Evolutionary conservation across 2,329 filamentous ascomycete genomes (phyloP), one percentile per base, ranked within the genome.

Genomic region (Fusarium sp.): DNA sequence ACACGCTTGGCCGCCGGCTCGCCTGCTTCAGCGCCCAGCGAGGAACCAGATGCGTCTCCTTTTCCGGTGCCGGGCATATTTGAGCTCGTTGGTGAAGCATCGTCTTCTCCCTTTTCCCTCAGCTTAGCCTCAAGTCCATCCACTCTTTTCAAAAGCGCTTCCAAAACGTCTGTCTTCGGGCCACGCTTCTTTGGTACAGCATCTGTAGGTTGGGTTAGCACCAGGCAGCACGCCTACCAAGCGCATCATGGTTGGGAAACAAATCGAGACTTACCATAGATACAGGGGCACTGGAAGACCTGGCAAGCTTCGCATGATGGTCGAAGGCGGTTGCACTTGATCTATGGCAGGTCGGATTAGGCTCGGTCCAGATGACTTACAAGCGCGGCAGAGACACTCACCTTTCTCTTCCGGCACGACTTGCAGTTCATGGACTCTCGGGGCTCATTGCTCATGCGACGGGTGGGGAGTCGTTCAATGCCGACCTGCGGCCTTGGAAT

Each of bases 341-440:
- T 97, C 94, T 97, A 24, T 38, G 20, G 5, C 17, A 51, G 16
- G 20, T 51, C n/a, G 9, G 17, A 60, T 78, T 33, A 78, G 59
- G 16, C 40, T 35, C 24, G 5, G 22, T 17, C 44, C 16, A 70
- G 49, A 22, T 10, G 51, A 17, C 36, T n/a, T 17, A 22, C 58
- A 20, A 33, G 66, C 62, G 62, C 70, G 60, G 49, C 68, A 73
- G 63, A 55, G 69, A 63, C 31, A 42, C 67, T 74, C 53, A 96
- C 94, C 92, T 97, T 97, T 85, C 94, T 89, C 84, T 97, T 97
- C 76, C 94, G 90, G 86, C 94, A 97, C 65, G 94, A 96, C 83
- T 97, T 97, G 90, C 94, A 97, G 82, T 97, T 97, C 94, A 97
- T 97, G 36, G 93, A 93, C 86, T 97, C 94, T 78, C 93, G 91